Evolutionary conservation across 2,329 filamentous ascomycete species (phyloP).

Genomic region (Trichophyton rubrum): DNA sequence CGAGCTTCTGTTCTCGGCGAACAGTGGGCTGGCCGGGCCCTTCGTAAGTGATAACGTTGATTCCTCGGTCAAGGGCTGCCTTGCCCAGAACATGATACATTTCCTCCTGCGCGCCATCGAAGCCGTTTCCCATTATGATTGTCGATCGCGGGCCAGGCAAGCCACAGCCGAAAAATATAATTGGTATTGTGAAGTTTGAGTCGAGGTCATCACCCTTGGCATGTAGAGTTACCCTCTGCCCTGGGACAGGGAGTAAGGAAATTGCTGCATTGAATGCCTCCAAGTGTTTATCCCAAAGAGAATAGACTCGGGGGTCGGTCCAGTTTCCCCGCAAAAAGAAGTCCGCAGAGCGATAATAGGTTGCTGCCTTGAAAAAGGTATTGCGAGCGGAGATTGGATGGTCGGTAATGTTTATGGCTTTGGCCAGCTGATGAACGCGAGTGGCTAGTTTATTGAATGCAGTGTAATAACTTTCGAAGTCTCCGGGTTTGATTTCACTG

Average conservation of each 20-base stretch:
- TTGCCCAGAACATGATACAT: slow-evolving; percentile 26
- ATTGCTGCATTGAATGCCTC: slow-evolving; percentile 29
- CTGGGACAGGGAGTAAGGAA: slow-evolving; percentile 24
- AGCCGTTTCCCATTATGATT: slow-evolving; percentile 23
- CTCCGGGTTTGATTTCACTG: slow-evolving; percentile 8
- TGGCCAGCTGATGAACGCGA: slow-evolving; percentile 9
- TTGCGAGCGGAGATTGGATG: slow-evolving; percentile 16
- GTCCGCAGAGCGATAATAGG: slow-evolving; percentile 32
- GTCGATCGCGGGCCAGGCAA: slow-evolving; percentile 12
- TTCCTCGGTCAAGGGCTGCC: slow-evolving; percentile 28
- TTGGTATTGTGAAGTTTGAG: slow-evolving; percentile 23
- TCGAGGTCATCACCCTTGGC: slow-evolving; percentile 8
- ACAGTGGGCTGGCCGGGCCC: slow-evolving; percentile 34
- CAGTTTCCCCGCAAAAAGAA: slow-evolving; percentile 33
- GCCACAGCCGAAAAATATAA: slow-evolving; percentile 24
- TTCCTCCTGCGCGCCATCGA: slow-evolving; percentile 34
- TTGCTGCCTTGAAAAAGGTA: slow-evolving; percentile 25
- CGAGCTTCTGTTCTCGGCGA: slow-evolving; percentile 28
- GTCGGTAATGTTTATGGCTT: slow-evolving; percentile 5
- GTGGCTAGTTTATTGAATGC: slow-evolving; percentile 13
- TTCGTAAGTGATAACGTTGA: slow-evolving; percentile 34
- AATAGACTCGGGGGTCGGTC: slow-evolving; percentile 29
- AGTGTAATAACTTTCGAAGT: slow-evolving; percentile 9
- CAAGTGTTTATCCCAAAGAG: slow-evolving; percentile 26
- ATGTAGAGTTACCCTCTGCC: slow-evolving; percentile 22